These are phyloP conservation scores for Bodo saltans DNA, from an alignment of 78 protist species.

Conservation along the genomic window DNA sequence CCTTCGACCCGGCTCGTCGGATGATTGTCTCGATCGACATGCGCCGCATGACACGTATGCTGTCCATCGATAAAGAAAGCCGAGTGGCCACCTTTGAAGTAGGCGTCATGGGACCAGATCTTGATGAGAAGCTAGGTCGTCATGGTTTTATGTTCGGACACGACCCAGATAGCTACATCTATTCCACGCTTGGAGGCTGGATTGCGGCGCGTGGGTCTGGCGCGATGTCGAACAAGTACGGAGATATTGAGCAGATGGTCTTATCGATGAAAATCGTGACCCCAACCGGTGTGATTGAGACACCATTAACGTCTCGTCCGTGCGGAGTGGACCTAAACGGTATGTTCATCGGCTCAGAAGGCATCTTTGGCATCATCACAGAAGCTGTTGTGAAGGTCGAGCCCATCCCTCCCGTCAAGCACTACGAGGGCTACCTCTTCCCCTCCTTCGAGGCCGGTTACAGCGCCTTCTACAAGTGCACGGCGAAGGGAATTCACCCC, in stretches of 20 bases:
- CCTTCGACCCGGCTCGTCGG: constrained; percentile 37
- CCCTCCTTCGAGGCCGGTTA: constrained; percentile 55
- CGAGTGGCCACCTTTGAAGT: constrained; percentile 73
- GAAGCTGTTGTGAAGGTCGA: constrained; percentile 63
- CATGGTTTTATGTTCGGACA: constrained; percentile 72
- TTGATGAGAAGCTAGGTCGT: constrained; percentile 51
- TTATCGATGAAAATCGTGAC: constrained; percentile 65
- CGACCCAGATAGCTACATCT: constrained; percentile 79
- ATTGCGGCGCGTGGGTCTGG: constrained; percentile 79
- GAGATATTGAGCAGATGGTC: constrained; percentile 79
- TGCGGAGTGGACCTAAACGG: constrained; percentile 75
- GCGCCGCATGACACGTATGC: constrained; percentile 67
- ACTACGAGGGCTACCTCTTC: constrained; percentile 53
- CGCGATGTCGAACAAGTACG: constrained; percentile 70
- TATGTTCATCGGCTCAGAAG: constrained; percentile 67
- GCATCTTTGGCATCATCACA: constrained; percentile 77
- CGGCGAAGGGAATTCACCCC: constrained; percentile 27
- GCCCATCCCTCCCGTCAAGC: constrained; percentile 11
- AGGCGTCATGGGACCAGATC: constrained; percentile 74
- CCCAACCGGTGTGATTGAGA: constrained; percentile 69
- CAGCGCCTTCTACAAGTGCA: background rate
- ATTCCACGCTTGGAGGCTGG: constrained; percentile 85
- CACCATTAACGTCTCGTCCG: constrained; percentile 41
- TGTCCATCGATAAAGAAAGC: constrained; percentile 68
- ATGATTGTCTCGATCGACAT: constrained; percentile 71